These are phyloP conservation scores for Eimeria zaria DNA, from an alignment of 169 alveolate genomes.

Conservation along the genomic window DNA sequence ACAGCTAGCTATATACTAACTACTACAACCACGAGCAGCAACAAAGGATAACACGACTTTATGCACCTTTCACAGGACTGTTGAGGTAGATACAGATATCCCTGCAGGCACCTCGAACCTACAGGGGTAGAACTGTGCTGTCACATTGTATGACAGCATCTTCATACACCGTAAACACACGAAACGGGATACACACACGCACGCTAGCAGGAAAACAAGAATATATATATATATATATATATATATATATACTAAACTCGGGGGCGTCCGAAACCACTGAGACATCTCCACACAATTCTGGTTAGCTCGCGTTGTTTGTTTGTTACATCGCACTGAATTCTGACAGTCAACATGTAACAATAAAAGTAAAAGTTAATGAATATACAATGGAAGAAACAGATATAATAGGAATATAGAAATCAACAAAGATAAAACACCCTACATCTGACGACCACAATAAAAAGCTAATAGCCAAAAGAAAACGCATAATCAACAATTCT, in stretches of 20 bases:
- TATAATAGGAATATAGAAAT: not conserved
- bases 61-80: not conserved
- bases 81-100: not conserved
- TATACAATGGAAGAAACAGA: too few species aligned
- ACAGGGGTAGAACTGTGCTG: not conserved
- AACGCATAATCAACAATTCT: not conserved
- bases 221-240: too few species aligned
- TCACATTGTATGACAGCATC: not conserved
- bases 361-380: not conserved
- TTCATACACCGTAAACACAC: not conserved
- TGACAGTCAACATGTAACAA: not conserved
- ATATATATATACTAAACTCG: too few species aligned
- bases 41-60: not conserved
- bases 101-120: not conserved
- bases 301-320: too few species aligned
- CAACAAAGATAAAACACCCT: not conserved
- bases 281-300: not conserved
- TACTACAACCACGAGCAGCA: not conserved
- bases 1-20: not conserved
- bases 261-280: too few species aligned
- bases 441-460: not conserved
- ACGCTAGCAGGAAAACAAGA: not conserved
- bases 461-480: constrained; percentile 34
- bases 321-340: not conserved
- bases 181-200: not conserved